Percentiles rank a stretch among this genome's conserved stretches.
Conservation (phyloP, 768 basidiomycete species). For the Leccinellum rugosiceps region DNA sequence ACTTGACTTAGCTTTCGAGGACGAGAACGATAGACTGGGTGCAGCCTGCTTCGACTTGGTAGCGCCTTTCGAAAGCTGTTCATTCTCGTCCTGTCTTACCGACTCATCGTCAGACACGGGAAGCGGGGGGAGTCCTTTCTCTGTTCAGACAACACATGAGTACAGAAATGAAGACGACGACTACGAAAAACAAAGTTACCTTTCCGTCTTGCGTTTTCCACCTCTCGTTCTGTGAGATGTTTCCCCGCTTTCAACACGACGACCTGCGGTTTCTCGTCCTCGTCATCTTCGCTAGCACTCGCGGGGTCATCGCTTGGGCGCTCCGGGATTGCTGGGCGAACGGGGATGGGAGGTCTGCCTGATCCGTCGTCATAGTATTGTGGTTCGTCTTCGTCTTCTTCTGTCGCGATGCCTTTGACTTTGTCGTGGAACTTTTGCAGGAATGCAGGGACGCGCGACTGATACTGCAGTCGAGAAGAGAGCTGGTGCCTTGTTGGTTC, state of each 20-base stretch:
- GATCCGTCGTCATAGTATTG: constrained; percentile 64
- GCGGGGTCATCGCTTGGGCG: constrained; percentile 67
- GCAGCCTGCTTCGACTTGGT: constrained; percentile 22
- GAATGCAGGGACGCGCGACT: constrained; percentile 58
- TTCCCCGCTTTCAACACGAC: constrained; percentile 88
- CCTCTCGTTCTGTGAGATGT: constrained; percentile 77
- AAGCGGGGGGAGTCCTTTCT: constrained; percentile 58
- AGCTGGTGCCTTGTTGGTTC: constrained; percentile 72
- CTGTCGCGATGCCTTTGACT: constrained; percentile 50
- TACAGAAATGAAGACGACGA: neutral
- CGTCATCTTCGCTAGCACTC: constrained; percentile 67
- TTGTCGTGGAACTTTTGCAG: constrained; percentile 63
- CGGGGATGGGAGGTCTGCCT: constrained; percentile 71
- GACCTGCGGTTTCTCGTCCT: constrained; percentile 83
- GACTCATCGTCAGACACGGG: constrained; percentile 35
- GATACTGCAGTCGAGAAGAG: constrained; percentile 67
- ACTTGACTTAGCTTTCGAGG: constrained; percentile 27
- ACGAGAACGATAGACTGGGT: constrained; percentile 39
- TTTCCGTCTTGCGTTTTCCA: constrained; percentile 70
- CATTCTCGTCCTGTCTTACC: constrained; percentile 29
- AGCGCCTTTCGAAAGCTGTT: constrained; percentile 13
- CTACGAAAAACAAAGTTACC: constrained; percentile 40
- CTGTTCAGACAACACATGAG: constrained; percentile 34
- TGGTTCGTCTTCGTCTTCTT: constrained; percentile 44
- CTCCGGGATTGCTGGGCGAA: constrained; percentile 68